These are phyloP conservation scores for Sarocladium oryzae DNA, from an alignment of 2,329 filamentous ascomycete species.

Conservation along the genomic window DNA sequence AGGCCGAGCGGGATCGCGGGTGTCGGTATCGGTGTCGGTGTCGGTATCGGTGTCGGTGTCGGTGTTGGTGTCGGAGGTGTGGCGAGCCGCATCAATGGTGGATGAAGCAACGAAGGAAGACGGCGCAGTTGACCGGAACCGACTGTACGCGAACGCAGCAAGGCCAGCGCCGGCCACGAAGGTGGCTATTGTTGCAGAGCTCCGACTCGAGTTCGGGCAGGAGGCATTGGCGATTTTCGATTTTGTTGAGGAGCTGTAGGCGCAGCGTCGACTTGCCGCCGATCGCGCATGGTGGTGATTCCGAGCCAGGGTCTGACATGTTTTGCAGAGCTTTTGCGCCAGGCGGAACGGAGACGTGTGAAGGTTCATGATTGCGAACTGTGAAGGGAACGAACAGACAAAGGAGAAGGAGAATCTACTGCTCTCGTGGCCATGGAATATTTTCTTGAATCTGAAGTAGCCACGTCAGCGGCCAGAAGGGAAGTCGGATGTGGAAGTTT, in stretches of 20 bases:
- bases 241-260: background rate
- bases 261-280: background rate
- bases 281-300: background rate
- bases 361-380: background rate
- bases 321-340: background rate
- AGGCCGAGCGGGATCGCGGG: slow-evolving; percentile 36
- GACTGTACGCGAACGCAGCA: background rate
- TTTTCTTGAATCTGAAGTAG: background rate
- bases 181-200: background rate
- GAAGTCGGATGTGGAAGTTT: background rate
- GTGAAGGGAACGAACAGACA: background rate
- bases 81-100: background rate
- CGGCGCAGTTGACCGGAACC: background rate
- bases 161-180: slow-evolving; percentile 4
- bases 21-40: slow-evolving; percentile 10
- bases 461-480: background rate
- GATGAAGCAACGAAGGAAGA: background rate
- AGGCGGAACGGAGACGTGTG: background rate
- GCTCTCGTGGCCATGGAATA: background rate
- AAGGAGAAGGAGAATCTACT: background rate
- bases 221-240: background rate
- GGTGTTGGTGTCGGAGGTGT: background rate
- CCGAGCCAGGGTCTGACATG: background rate
- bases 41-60: background rate
- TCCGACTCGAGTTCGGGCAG: too few species aligned